Conservation (phyloP, 129 eudicot species). For the Tagetes erecta region DNA sequence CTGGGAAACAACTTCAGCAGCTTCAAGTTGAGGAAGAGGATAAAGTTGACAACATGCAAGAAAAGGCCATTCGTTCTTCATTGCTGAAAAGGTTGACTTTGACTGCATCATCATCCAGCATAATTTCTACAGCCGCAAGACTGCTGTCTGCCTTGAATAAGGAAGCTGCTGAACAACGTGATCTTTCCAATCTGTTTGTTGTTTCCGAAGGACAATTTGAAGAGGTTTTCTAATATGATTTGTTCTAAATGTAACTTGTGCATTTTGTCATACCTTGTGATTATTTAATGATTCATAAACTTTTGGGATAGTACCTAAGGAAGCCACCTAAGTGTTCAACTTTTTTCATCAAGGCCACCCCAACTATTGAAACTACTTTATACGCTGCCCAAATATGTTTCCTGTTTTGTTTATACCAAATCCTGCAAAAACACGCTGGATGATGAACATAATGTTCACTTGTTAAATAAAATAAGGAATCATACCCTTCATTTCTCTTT, state of each 20-base stretch:
- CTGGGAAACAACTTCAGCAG: conserved; percentile 75
- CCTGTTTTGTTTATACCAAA: background rate
- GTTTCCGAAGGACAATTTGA: conserved; percentile 56
- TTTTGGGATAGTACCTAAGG: background rate
- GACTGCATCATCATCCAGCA: conserved; percentile 74
- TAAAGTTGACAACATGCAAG: conserved; percentile 6
- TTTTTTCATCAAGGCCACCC: background rate
- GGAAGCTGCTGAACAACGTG: conserved; percentile 81
- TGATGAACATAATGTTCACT: background rate
- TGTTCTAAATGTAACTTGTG: background rate
- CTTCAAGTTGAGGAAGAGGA: conserved; percentile 55
- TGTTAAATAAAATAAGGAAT: background rate
- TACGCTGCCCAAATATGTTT: background rate
- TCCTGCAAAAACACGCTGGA: background rate
- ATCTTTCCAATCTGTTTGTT: conserved; percentile 63
- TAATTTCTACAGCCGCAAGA: conserved; percentile 53
- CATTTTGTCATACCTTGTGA: background rate
- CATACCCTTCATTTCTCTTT: background rate
- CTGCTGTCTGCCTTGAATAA: conserved; percentile 71
- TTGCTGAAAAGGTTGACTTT: conserved; percentile 65
- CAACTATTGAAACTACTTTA: background rate
- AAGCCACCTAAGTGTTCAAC: background rate
- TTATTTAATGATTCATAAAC: conserved; percentile 3
- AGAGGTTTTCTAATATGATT: conserved; percentile 52
- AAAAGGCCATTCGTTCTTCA: conserved; percentile 45